These are phyloP conservation scores for Picea glauca DNA, from an alignment of 75 land plant genomes.

Conservation along the genomic window DNA sequence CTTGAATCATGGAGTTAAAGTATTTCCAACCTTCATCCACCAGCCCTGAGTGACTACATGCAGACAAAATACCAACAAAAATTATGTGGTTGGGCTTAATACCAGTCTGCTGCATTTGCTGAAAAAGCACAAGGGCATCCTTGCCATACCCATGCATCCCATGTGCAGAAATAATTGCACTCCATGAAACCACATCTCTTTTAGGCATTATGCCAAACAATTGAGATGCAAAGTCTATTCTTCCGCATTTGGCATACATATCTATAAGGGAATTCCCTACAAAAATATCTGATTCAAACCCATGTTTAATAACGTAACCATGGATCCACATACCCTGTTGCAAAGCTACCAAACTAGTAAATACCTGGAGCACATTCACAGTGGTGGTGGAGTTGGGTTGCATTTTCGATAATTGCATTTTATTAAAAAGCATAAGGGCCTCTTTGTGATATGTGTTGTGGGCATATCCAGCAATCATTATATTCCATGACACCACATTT, in stretches of 20 bases:
- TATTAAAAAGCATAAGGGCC: constrained; percentile 27
- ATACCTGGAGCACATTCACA: constrained; percentile 28
- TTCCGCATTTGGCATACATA: constrained; percentile 49
- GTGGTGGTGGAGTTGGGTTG: constrained; percentile 27
- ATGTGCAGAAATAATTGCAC: constrained; percentile 69
- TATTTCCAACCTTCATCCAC: constrained; percentile 40
- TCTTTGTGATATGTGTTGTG: constrained; percentile 29
- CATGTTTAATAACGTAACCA: neutral
- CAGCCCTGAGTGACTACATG: constrained; percentile 40
- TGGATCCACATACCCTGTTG: constrained; percentile 12
- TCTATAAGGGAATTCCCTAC: constrained; percentile 31
- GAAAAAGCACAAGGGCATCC: constrained; percentile 41
- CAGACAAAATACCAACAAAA: constrained; percentile 28
- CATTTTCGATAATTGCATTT: constrained; percentile 23
- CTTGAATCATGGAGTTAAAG: constrained; percentile 39
- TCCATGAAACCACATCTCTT: constrained; percentile 64
- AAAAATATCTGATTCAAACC: neutral
- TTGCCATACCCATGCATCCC: constrained; percentile 28
- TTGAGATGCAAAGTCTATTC: constrained; percentile 21
- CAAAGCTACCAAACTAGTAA: constrained; percentile 17
- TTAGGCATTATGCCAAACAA: constrained; percentile 32
- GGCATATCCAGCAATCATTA: constrained; percentile 33
- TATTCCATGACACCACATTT: constrained; percentile 28
- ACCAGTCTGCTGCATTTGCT: constrained; percentile 19
- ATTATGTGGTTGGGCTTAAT: constrained; percentile 30